Conservation (phyloP, 2,329 filamentous ascomycete genomes). For the Pyricularia sp. region DNA sequence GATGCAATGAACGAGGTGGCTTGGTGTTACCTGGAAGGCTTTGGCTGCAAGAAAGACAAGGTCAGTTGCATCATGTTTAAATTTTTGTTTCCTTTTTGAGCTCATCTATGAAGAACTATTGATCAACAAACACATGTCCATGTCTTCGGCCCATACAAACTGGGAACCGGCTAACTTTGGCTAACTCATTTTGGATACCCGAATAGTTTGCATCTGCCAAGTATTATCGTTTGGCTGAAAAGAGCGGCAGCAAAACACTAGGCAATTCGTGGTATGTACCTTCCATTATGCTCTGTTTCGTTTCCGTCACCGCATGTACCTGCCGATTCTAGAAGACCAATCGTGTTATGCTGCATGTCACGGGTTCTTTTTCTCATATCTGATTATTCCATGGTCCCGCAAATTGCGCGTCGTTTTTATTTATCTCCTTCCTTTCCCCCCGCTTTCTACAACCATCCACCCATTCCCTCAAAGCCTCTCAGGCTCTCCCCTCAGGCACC, state of each 20-base stretch:
- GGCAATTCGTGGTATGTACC: constrained; percentile 83
- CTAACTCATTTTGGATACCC: neutral
- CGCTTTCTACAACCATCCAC: constrained; percentile 7
- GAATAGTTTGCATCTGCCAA: constrained; percentile 64
- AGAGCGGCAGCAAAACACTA: constrained; percentile 76
- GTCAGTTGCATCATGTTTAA: constrained; percentile 37
- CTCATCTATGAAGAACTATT: neutral
- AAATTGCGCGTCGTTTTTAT: constrained; percentile 5
- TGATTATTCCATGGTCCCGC: neutral
- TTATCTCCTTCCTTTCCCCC: constrained; percentile 10
- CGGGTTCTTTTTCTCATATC: neutral
- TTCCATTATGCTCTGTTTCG: constrained; percentile 4
- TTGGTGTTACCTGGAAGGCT: constrained; percentile 95
- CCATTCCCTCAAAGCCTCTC: constrained; percentile 10
- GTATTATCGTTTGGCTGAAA: constrained; percentile 85
- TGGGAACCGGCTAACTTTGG: neutral
- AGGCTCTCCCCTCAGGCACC: neutral
- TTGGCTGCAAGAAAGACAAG: constrained; percentile 97
- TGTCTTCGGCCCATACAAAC: neutral
- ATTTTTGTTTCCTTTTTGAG: neutral
- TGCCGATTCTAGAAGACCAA: neutral
- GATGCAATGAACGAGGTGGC: constrained; percentile 96
- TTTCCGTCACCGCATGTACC: neutral
- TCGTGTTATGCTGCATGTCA: neutral
- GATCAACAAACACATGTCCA: neutral